phyloP scores from a whole-genome alignment of 73 alveolate species.

The Uronychia setigera region DNA sequence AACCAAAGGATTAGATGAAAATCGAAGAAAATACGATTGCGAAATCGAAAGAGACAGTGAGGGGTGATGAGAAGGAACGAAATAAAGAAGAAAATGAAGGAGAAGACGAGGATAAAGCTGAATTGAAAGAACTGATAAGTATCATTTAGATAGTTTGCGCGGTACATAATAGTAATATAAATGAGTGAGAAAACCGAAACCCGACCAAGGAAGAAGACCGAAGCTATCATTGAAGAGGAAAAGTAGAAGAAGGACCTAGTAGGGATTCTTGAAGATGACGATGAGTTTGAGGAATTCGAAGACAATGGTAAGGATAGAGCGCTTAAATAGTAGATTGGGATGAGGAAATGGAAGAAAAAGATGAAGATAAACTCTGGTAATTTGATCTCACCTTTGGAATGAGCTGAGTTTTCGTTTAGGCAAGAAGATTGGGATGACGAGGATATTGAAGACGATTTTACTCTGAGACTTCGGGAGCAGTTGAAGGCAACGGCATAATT shows the following conservation, averaged over 20 bases:
- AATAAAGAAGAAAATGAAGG: no score
- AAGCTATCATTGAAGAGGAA: slow-evolving; percentile 54
- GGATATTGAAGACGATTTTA: slow-evolving; percentile 54
- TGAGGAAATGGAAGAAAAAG: slow-evolving; percentile 19
- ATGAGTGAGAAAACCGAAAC: not conserved
- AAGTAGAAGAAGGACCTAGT: slow-evolving; percentile 50
- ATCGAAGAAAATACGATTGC: no score
- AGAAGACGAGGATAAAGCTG: not conserved
- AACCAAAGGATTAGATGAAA: no score
- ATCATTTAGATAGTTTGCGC: slow-evolving; percentile 2
- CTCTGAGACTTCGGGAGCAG: slow-evolving; percentile 33
- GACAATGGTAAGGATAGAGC: slow-evolving; percentile 35
- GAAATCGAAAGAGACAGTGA: no score
- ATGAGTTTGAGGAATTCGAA: slow-evolving; percentile 55
- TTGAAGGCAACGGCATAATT: not conserved
- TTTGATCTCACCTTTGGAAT: not conserved
- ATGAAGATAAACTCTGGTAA: slow-evolving; percentile 43
- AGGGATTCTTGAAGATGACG: slow-evolving; percentile 52
- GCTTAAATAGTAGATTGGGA: slow-evolving; percentile 29
- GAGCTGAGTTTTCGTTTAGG: slow-evolving; percentile 1
- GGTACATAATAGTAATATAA: not conserved
- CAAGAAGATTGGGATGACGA: slow-evolving; percentile 63
- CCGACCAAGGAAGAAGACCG: slow-evolving; percentile 42
- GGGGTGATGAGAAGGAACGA: no score
- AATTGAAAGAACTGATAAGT: not conserved